Percentiles rank a stretch among this genome's conserved stretches.
Conservation (phyloP, 345 rosid genomes). For the Populus tremula region DNA sequence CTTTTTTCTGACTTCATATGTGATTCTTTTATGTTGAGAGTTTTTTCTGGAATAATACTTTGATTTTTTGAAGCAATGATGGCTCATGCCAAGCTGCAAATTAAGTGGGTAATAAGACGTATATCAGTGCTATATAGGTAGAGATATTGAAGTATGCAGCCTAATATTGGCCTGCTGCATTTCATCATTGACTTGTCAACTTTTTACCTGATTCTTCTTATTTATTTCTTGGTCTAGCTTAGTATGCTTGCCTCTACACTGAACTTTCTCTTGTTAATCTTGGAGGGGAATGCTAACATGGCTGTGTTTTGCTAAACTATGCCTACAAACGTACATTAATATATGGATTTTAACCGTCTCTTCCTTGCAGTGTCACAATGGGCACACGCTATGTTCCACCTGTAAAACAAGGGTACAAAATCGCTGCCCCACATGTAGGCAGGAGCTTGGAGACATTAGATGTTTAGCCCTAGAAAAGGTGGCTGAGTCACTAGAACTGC, state of each 20-base stretch:
- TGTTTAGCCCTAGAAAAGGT: constrained; percentile 80
- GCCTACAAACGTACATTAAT: neutral
- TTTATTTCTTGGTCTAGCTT: neutral
- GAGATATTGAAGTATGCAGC: neutral
- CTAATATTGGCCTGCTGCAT: neutral
- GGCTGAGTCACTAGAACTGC: constrained; percentile 75
- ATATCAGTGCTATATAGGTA: neutral
- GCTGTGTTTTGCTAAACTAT: neutral
- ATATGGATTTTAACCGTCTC: constrained; percentile 3
- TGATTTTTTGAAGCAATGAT: neutral
- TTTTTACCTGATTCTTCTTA: neutral
- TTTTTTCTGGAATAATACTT: neutral
- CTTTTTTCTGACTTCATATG: neutral
- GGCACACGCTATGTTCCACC: constrained; percentile 77
- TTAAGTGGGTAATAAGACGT: neutral
- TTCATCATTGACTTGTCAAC: neutral
- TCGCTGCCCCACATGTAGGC: constrained; percentile 72
- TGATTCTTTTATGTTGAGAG: neutral
- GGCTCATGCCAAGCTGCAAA: neutral
- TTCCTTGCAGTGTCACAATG: constrained; percentile 67
- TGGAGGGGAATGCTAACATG: neutral
- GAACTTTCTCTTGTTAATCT: neutral
- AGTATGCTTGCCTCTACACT: neutral
- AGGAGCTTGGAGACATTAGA: constrained; percentile 80
- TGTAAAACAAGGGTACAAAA: constrained; percentile 79